phyloP scores from a whole-genome alignment of 257 asterid species.

The Solanum lignicaule region DNA sequence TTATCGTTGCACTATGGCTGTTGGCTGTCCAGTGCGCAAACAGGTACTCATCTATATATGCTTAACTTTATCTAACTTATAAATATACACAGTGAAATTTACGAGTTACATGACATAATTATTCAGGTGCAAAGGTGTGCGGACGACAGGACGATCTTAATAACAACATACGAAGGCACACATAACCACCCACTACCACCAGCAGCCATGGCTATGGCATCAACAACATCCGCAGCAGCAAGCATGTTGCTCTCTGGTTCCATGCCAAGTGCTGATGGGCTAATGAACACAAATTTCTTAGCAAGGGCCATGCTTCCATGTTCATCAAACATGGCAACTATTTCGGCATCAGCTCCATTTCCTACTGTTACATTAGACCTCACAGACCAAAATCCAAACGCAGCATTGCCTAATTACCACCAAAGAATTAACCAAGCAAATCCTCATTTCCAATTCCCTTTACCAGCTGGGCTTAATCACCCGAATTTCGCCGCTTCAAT shows the following conservation, averaged over 20 bases:
- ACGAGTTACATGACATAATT: neutral
- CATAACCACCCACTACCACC: conserved; percentile 97
- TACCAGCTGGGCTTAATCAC: conserved; percentile 19
- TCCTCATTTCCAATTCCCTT: conserved; percentile 45
- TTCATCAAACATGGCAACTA: conserved; percentile 79
- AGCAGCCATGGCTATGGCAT: conserved; percentile 97
- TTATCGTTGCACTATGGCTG: conserved; percentile 70
- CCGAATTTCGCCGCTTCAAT: conserved; percentile 7
- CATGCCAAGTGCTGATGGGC: conserved; percentile 74
- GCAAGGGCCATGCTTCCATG: conserved; percentile 65
- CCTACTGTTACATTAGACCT: conserved; percentile 93
- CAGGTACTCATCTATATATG: conserved; percentile 23
- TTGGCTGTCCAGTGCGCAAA: conserved; percentile 68
- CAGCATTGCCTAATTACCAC: conserved; percentile 18
- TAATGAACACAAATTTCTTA: conserved; percentile 67
- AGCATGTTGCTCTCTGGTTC: conserved; percentile 90
- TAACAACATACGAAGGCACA: conserved; percentile 82
- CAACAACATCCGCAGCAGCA: conserved; percentile 90
- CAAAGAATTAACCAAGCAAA: conserved; percentile 23
- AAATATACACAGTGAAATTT: neutral
- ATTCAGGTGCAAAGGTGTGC: conserved; percentile 89
- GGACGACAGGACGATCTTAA: conserved; percentile 58
- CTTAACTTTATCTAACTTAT: too few relatives aligned
- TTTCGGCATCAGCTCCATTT: conserved; percentile 94
- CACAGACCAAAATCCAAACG: conserved; percentile 42